Percentiles rank a stretch among this genome's conserved stretches.
These are phyloP conservation scores for Malus hybrid DNA, from an alignment of 331 rosid species.

Conservation along the genomic window DNA sequence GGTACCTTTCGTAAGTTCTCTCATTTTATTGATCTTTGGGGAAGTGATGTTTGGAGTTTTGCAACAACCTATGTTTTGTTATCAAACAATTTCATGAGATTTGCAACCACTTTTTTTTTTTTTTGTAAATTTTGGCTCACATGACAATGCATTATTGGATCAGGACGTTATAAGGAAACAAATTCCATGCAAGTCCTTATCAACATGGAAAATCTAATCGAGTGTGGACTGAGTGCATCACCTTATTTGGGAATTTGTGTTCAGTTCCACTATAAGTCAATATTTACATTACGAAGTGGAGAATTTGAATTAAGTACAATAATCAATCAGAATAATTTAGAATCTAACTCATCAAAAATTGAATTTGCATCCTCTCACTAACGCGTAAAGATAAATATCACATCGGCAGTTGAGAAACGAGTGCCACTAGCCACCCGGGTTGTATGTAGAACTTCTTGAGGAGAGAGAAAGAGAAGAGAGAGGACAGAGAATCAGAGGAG, in stretches of 20 bases:
- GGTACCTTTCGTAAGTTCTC: not conserved
- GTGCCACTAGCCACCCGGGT: too few relatives aligned
- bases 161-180: fast-evolving
- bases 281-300: too few relatives aligned
- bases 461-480: too few relatives aligned
- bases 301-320: not conserved
- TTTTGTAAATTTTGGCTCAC: not conserved
- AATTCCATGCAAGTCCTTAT: too few relatives aligned
- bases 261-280: too few relatives aligned
- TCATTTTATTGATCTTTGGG: not conserved
- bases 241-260: not conserved
- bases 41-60: not conserved
- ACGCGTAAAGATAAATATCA: too few relatives aligned
- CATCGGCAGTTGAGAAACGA: not conserved
- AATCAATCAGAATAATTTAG: not conserved
- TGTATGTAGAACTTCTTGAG: too few relatives aligned
- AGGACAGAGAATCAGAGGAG: not conserved
- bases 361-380: too few relatives aligned
- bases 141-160: too few relatives aligned
- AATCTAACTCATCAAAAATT: not conserved
- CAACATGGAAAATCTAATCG: not conserved
- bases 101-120: not conserved
- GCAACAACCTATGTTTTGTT: not conserved
- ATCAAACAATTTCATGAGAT: not conserved
- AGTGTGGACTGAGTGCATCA: not conserved